phyloP scores from a whole-genome alignment of 2,329 filamentous ascomycete species.

The Verticillium alfalfae region DNA sequence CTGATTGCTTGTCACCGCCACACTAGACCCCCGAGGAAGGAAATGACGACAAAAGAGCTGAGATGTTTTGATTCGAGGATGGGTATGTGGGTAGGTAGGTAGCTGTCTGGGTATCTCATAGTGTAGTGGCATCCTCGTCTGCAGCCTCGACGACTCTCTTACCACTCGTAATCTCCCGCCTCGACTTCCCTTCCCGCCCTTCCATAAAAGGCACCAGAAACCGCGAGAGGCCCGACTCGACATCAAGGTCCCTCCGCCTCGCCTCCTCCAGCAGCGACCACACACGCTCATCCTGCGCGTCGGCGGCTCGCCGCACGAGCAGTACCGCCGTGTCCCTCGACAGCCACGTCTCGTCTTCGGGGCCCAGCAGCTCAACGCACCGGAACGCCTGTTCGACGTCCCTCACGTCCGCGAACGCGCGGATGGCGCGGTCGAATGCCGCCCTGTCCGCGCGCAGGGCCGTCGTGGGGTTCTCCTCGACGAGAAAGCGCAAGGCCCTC shows the following conservation, averaged over 20 bases:
- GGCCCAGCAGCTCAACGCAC: conserved; percentile 6
- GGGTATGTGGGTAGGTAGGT: too few species aligned
- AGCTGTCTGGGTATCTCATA: not conserved
- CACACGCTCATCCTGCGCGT: conserved; percentile 8
- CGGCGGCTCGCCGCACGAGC: conserved; percentile 6
- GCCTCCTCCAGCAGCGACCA: conserved; percentile 11
- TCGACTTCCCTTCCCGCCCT: not conserved
- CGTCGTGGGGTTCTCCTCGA: conserved; percentile 21
- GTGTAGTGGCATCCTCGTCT: not conserved
- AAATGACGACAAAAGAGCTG: not conserved
- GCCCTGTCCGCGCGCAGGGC: conserved; percentile 8
- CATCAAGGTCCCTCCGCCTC: conserved; percentile 6
- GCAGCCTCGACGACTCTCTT: not conserved
- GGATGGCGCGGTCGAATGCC: conserved; percentile 4
- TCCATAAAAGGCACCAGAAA: conserved; percentile 3
- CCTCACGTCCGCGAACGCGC: conserved; percentile 4
- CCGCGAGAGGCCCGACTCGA: conserved; percentile 8
- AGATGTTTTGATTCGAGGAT: not conserved
- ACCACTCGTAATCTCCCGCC: not conserved
- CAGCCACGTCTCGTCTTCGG: conserved; percentile 3
- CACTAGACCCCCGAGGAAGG: too few species aligned
- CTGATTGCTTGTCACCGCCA: too few species aligned
- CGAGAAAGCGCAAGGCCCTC: conserved; percentile 17
- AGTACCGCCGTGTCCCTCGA: conserved; percentile 4
- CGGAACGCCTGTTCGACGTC: conserved; percentile 8